Evolutionary conservation across 2,329 filamentous ascomycete genomes (phyloP), one percentile per base, ranked within the genome.

Genomic region (Hypocrella siamensis): DNA sequence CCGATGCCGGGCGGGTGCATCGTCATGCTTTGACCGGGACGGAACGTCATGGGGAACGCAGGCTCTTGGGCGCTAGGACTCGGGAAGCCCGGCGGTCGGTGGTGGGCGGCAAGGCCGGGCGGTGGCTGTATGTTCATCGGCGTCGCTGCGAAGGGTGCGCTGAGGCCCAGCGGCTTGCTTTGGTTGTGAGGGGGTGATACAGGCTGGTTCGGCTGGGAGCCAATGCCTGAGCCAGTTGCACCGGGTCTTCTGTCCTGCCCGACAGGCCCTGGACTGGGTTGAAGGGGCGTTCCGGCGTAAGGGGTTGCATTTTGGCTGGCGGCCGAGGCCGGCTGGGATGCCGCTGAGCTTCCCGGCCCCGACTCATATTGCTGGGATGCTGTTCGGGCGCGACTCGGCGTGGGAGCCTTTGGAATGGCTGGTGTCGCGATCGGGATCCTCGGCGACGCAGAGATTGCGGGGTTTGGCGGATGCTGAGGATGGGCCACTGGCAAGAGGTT

Each of bases 301-400:
- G 74, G 70, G 19, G 73, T 75, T 8, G 63, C 60, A 38, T 64
- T 67, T 38, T 75, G 69, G 40, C 67, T 74, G 14, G 61, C 51
- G 4, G 52, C 57, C 6, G 63, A 63, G 26, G 58, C 60, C 39
- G 78, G 67, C 47, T 79, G 71, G 2, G 81, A 76, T 3, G 75
- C 70, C 38, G 79, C 75, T 3, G 83, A 80, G 31, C 75, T 78
- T 6, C 73, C 70, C 6, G 70, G 63, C 47, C 76, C 72, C 8
- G 74, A 74, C 17, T 76, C 78, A 49, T 90, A 82, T 40, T 92
- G 84, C 40, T 92, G 83, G 7, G 84, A 90, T 29, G 72, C 58
- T 38, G 86, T 81, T 34, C 83, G 75, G 24, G 75, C 69, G 39
- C 80, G 79, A 40, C 75, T 78, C 7, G 85, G 82, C 10, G 82